Percentiles rank a stretch among this genome's conserved stretches.
Conservation (phyloP, 1,284 basidiomycete genomes). For the Pseudozyma pruni region DNA sequence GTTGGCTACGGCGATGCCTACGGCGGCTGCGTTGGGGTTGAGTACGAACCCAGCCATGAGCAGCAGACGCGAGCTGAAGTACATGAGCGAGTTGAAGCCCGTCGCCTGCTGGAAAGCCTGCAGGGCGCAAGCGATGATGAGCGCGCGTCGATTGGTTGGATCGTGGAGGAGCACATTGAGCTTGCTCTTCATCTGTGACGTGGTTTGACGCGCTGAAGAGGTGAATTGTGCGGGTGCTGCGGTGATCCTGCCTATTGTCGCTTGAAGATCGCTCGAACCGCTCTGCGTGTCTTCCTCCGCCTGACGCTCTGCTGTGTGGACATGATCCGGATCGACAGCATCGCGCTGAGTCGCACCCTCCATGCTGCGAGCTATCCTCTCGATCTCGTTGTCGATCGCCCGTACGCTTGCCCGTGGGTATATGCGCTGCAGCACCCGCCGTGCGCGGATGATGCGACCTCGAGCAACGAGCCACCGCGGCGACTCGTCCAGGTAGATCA, state of each 20-base stretch:
- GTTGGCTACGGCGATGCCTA: conserved; percentile 57
- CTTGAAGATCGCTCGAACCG: not conserved
- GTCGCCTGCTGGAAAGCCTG: conserved; percentile 50
- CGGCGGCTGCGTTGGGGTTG: conserved; percentile 58
- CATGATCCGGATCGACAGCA: conserved; percentile 15
- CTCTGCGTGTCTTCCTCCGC: conserved; percentile 1
- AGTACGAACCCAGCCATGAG: conserved; percentile 55
- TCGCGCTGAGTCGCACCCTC: conserved; percentile 21
- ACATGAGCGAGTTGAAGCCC: conserved; percentile 48
- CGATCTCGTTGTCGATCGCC: conserved; percentile 48
- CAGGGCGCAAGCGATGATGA: conserved; percentile 52
- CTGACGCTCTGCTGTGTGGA: not conserved
- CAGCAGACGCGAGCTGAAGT: conserved; percentile 50
- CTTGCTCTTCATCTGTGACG: conserved; percentile 31
- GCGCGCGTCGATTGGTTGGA: conserved; percentile 35
- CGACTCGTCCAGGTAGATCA: conserved; percentile 59
- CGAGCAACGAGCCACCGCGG: conserved; percentile 56
- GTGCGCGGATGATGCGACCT: conserved; percentile 46
- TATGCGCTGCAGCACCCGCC: conserved; percentile 51
- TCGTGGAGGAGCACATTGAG: conserved; percentile 36
- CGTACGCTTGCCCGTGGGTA: conserved; percentile 48
- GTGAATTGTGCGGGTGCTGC: conserved; percentile 21
- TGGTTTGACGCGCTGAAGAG: conserved; percentile 12
- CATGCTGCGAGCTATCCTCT: conserved; percentile 45
- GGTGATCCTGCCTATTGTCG: conserved; percentile 10